These are phyloP conservation scores for Penstemon davidsonii DNA, from an alignment of 257 asterid species.

Conservation along the genomic window DNA sequence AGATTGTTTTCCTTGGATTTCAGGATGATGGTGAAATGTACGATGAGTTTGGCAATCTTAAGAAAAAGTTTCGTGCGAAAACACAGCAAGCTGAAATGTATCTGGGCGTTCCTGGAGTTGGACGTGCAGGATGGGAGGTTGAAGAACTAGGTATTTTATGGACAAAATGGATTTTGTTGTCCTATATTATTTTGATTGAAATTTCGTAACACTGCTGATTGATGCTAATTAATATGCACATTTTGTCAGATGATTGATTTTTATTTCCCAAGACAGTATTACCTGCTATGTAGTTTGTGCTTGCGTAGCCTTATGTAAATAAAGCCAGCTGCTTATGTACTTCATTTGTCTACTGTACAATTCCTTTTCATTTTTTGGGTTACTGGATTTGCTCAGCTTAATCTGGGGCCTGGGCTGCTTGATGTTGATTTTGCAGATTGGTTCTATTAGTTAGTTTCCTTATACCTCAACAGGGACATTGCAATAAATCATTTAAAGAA, in stretches of 20 bases:
- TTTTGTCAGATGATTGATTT: background rate
- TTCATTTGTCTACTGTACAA: background rate
- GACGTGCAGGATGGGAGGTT: conserved; percentile 99
- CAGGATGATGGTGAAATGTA: conserved; percentile 99
- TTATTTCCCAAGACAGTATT: background rate
- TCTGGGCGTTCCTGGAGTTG: conserved; percentile 73
- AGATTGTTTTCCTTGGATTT: conserved; percentile 20
- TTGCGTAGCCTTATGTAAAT: background rate
- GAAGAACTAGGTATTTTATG: conserved; percentile 70
- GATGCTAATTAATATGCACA: background rate
- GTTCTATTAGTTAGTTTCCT: background rate
- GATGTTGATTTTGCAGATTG: background rate
- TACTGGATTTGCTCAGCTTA: too few relatives aligned
- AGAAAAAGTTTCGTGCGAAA: conserved; percentile 93
- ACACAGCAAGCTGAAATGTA: conserved; percentile 69
- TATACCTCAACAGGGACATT: background rate
- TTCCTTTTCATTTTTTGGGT: background rate
- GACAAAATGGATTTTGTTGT: conserved; percentile 15
- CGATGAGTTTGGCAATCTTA: conserved; percentile 97
- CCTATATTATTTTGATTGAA: background rate
- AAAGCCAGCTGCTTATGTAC: background rate
- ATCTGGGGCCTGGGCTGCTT: too few relatives aligned
- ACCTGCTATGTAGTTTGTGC: background rate
- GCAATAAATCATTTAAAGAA: background rate
- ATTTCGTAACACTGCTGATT: background rate